Evolutionary conservation across 805 yeast genomes (phyloP).

Genomic region (Lachancea sp.): DNA sequence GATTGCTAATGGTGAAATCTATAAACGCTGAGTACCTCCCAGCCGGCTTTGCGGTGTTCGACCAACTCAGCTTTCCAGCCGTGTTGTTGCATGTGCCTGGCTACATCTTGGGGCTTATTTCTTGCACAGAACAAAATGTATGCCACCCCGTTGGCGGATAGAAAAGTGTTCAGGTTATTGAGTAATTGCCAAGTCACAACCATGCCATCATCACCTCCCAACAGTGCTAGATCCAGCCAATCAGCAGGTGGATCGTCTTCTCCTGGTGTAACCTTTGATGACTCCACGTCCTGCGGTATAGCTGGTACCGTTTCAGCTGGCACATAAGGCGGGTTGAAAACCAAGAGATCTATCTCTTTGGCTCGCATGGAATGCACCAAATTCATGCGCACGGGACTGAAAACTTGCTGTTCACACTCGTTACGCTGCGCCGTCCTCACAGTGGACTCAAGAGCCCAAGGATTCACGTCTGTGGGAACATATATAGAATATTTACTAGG

Average conservation of each 20-base stretch:
- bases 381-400: slow-evolving; percentile 52
- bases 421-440: slow-evolving; percentile 38
- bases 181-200: slow-evolving; percentile 65
- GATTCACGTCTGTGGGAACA: slow-evolving; percentile 74
- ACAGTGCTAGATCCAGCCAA: slow-evolving; percentile 86
- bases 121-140: slow-evolving; percentile 89
- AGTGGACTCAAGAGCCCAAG: slow-evolving; percentile 61
- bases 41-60: slow-evolving; percentile 77
- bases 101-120: slow-evolving; percentile 67
- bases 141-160: slow-evolving; percentile 66
- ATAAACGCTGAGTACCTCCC: slow-evolving; percentile 85
- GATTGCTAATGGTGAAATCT: slow-evolving; percentile 41
- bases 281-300: slow-evolving; percentile 36
- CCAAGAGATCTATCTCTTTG: slow-evolving; percentile 55
- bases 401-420: slow-evolving; percentile 20
- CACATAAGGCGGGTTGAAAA: slow-evolving; percentile 96
- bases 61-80: slow-evolving; percentile 54
- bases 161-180: slow-evolving; percentile 42
- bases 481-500: slow-evolving; percentile 36
- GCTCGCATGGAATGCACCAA: slow-evolving; percentile 46
- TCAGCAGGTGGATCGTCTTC: slow-evolving; percentile 34
- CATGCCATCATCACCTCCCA: slow-evolving; percentile 93
- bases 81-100: slow-evolving; percentile 37
- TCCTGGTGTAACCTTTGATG: background rate
- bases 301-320: slow-evolving; percentile 75